Evolutionary conservation across 495 filamentous ascomycete genomes (phyloP).

Genomic region (Penicillium macrosclerotiorum): DNA sequence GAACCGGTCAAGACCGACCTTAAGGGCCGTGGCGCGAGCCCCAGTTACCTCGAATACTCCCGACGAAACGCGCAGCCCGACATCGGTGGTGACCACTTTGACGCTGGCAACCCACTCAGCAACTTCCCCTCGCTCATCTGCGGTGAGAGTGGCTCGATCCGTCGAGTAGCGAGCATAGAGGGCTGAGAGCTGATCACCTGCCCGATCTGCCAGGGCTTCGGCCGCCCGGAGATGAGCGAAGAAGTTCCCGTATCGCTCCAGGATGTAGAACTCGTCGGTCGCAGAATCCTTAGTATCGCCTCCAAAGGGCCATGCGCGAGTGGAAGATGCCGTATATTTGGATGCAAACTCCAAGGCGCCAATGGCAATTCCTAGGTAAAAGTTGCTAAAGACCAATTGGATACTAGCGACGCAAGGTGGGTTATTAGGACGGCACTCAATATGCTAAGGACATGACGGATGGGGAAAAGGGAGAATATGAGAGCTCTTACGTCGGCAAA

Average conservation of each 20-base stretch:
- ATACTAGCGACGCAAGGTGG: slow-evolving; percentile 28
- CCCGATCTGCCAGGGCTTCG: slow-evolving; percentile 53
- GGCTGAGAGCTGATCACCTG: slow-evolving; percentile 41
- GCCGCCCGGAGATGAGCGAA: slow-evolving; percentile 56
- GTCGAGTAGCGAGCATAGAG: slow-evolving; percentile 38
- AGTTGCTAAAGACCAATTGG: slow-evolving; percentile 61
- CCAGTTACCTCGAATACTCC: slow-evolving; percentile 62
- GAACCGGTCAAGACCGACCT: slow-evolving; percentile 57
- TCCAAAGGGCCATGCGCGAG: slow-evolving; percentile 59
- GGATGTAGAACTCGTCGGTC: slow-evolving; percentile 61
- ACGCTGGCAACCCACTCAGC: slow-evolving; percentile 59
- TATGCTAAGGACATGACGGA: too few relatives aligned
- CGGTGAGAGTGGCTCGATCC: slow-evolving; percentile 39
- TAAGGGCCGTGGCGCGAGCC: slow-evolving; percentile 49
- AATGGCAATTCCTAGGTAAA: slow-evolving; percentile 59
- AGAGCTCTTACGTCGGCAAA: slow-evolving; percentile 51
- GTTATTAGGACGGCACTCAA: not conserved
- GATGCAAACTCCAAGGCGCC: slow-evolving; percentile 49
- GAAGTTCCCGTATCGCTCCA: slow-evolving; percentile 59
- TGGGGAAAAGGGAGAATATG: not conserved
- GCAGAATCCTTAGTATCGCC: slow-evolving; percentile 51
- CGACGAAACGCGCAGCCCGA: slow-evolving; percentile 50
- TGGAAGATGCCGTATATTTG: slow-evolving; percentile 49
- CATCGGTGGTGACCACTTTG: slow-evolving; percentile 60
- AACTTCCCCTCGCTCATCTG: slow-evolving; percentile 49